These are phyloP conservation scores for Agrocybe praecox DNA, from an alignment of 768 basidiomycete species.

Conservation along the genomic window DNA sequence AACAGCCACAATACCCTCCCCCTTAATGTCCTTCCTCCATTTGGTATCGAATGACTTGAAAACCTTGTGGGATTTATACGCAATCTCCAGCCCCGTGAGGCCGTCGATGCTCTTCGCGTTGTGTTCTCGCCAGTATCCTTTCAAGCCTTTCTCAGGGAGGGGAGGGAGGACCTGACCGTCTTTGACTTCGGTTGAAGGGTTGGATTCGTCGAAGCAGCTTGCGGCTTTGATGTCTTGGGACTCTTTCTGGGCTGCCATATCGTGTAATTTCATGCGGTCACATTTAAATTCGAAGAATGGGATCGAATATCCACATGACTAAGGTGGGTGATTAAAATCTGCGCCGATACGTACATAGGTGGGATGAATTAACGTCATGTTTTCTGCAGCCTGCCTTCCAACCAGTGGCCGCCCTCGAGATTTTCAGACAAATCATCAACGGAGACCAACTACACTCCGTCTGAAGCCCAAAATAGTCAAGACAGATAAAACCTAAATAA, in stretches of 20 bases:
- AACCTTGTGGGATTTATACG: constrained; percentile 12
- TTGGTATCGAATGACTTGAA: constrained; percentile 14
- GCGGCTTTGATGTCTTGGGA: constrained; percentile 31
- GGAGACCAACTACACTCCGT: constrained; percentile 54
- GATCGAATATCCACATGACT: constrained; percentile 65
- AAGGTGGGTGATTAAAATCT: not conserved
- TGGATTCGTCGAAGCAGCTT: not conserved
- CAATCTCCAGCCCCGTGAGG: constrained; percentile 14
- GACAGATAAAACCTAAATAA: not conserved
- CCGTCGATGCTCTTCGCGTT: constrained; percentile 22
- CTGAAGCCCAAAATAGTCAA: not conserved
- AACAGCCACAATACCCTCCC: constrained; percentile 7
- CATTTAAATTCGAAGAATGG: constrained; percentile 54
- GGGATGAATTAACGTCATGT: too few species aligned
- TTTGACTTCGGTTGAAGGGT: not conserved
- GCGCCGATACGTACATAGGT: too few species aligned
- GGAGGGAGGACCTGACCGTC: not conserved
- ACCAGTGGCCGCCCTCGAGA: constrained; percentile 56
- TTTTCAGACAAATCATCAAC: constrained; percentile 57
- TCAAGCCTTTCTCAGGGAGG: constrained; percentile 42
- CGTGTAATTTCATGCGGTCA: constrained; percentile 49
- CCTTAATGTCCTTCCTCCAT: constrained; percentile 17
- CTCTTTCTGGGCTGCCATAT: constrained; percentile 38
- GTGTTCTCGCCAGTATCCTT: constrained; percentile 46
- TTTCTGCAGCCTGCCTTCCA: constrained; percentile 58